Conservation (phyloP, 2,329 filamentous ascomycete species). For the Aspergillus sp. region DNA sequence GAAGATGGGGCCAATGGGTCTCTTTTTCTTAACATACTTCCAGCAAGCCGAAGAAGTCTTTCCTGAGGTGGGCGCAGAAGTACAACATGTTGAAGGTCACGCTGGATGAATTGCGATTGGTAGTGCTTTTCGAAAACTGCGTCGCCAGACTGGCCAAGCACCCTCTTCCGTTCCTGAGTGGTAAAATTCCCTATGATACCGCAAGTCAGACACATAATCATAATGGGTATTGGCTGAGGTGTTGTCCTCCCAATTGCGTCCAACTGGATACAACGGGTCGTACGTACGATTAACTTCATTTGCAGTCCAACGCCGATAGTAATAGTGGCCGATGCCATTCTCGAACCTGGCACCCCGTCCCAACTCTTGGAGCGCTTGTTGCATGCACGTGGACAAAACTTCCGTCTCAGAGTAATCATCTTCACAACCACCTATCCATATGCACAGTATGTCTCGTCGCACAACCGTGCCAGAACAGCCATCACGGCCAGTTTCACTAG, state of each 20-base stretch:
- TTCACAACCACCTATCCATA: too few relatives aligned
- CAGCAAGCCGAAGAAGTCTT: conserved; percentile 18
- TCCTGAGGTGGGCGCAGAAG: conserved; percentile 26
- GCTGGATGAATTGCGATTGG: conserved; percentile 24
- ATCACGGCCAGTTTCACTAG: too few relatives aligned
- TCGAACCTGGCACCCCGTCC: conserved; percentile 25
- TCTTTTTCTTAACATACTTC: conserved; percentile 27
- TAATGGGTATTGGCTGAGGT: conserved; percentile 1
- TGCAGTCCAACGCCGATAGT: conserved; percentile 24
- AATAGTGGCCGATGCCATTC: conserved; percentile 28
- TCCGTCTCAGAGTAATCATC: too few relatives aligned
- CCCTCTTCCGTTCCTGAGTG: conserved; percentile 26
- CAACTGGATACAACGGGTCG: conserved; percentile 8
- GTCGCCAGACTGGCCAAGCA: conserved; percentile 24
- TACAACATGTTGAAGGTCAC: conserved; percentile 26
- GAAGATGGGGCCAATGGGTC: conserved; percentile 18
- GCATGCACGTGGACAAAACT: too few relatives aligned
- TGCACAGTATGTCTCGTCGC: too few relatives aligned
- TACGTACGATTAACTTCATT: conserved; percentile 27
- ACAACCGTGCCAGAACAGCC: too few relatives aligned
- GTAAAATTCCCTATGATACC: conserved; percentile 22
- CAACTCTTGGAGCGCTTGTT: conserved; percentile 22
- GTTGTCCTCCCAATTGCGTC: background rate
- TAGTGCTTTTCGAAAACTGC: conserved; percentile 28
- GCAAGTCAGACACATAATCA: conserved; percentile 11